phyloP scores from a whole-genome alignment of 768 basidiomycete genomes.

The Wakefieldia striispora region DNA sequence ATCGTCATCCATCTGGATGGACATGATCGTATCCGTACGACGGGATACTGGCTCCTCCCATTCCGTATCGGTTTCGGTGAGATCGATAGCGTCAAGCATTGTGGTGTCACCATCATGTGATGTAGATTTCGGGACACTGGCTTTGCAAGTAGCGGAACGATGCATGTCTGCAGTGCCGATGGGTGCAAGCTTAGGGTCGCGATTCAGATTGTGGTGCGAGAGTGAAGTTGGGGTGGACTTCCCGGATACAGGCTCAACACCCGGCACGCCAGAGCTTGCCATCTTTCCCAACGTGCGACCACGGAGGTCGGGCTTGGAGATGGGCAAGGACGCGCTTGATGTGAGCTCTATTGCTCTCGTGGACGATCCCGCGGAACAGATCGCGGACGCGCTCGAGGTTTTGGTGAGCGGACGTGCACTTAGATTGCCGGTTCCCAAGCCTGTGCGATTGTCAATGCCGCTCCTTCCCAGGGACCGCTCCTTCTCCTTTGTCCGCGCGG shows the following conservation, averaged over 20 bases:
- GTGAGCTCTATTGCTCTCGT: neutral
- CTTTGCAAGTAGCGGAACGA: neutral
- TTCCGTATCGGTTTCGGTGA: slow-evolving; percentile 21
- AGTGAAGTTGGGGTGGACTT: slow-evolving; percentile 14
- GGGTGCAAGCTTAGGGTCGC: slow-evolving; percentile 5
- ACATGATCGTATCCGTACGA: slow-evolving; percentile 6
- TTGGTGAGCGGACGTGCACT: slow-evolving; percentile 11
- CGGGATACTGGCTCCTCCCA: slow-evolving; percentile 4
- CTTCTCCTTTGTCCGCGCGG: slow-evolving; percentile 11
- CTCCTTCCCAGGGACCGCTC: neutral
- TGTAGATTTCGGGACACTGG: neutral
- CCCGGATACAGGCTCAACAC: slow-evolving; percentile 3
- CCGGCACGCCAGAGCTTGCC: neutral
- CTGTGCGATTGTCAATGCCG: neutral
- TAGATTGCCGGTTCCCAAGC: neutral
- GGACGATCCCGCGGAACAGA: neutral
- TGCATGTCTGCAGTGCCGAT: neutral
- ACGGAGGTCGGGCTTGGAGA: neutral
- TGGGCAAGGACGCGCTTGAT: neutral
- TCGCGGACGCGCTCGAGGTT: slow-evolving; percentile 14
- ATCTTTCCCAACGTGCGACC: slow-evolving; percentile 8
- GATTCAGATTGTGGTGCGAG: slow-evolving; percentile 10
- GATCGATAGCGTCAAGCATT: slow-evolving; percentile 21
- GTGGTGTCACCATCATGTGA: slow-evolving; percentile 6
- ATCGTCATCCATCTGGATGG: slow-evolving; percentile 18